Evolutionary conservation across 257 asterid genomes (phyloP), one percentile per base, ranked within the genome.

Genomic region (Plantago elongata): DNA sequence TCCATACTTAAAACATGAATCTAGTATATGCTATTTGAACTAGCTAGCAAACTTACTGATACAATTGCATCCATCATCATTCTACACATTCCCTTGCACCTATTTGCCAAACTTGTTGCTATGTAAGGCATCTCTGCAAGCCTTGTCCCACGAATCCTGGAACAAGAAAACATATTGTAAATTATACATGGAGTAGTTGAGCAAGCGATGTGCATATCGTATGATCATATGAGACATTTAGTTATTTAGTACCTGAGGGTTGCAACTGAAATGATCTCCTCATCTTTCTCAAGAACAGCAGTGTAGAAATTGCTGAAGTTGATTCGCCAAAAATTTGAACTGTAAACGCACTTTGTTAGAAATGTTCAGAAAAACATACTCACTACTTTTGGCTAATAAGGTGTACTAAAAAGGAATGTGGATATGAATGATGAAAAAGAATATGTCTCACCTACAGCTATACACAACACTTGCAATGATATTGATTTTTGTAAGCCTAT

Each of bases 51-150:
- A 57, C 66, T 57, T 65, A 82, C 85, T 3, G 81, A 71, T 77
- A 79, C 93, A 34, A 82, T 77, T 2, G 77, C 87, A 13, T 15
- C 29, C 85, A 84, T 60, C 40, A 84, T 54, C 51, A 59, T 79
- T 65, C 34, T 81, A 72, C 89, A 82, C 86, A 81, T 84, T 61
- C 93, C 89, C 68, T 54, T 68, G 70, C 74, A 11, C 64, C 94
- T 66, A 46, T 80, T 68, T 13, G 13, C 59, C 68, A 22, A 22
- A 60, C 74, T 59, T 22, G 88, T 85, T 40, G 84, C 86, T 52
- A 85, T 78, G 65, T 83, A 85, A 7, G 90, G 88, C 88, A 85
- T 85, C 69, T 85, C 86, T 14, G 79, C 81, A 17, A 85, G 74
- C 49, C 61, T 78, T 58, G 77, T 76, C 56, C 84, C 94, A 65